A percentile compares a stretch with the other conserved stretches of the same genome.
These are phyloP conservation scores for Fusarium musae DNA, from an alignment of 2,329 filamentous ascomycete species.

Conservation along the genomic window DNA sequence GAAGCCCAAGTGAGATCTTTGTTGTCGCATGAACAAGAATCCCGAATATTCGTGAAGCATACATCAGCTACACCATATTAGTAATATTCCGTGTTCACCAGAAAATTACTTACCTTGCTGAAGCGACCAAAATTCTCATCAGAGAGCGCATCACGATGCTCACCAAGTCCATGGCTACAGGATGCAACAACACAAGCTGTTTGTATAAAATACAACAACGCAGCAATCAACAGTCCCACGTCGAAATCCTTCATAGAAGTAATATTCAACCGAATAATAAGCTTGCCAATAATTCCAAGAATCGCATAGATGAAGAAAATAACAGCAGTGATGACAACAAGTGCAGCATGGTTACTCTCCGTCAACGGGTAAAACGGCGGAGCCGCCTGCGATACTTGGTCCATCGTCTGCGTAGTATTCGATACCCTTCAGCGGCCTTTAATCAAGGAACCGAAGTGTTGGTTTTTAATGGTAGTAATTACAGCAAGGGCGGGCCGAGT, in stretches of 20 bases:
- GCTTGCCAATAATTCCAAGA: slow-evolving; percentile 32
- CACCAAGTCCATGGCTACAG: slow-evolving; percentile 28
- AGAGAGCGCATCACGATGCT: slow-evolving; percentile 17
- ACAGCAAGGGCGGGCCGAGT: background rate
- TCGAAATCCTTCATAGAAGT: slow-evolving; percentile 40
- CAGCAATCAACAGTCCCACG: slow-evolving; percentile 5
- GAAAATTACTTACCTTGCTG: slow-evolving; percentile 19
- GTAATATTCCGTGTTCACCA: background rate
- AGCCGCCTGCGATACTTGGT: slow-evolving; percentile 8
- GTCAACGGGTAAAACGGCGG: slow-evolving; percentile 39
- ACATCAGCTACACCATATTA: slow-evolving; percentile 34
- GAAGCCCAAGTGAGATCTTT: slow-evolving; percentile 37
- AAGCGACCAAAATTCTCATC: slow-evolving; percentile 11
- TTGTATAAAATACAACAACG: slow-evolving; percentile 32
- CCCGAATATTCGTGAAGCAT: slow-evolving; percentile 29
- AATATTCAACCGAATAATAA: slow-evolving; percentile 41
- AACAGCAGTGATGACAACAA: slow-evolving; percentile 36
- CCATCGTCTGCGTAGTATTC: slow-evolving; percentile 21
- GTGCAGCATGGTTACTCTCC: slow-evolving; percentile 34
- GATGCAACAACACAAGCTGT: slow-evolving; percentile 34
- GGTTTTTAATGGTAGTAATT: background rate
- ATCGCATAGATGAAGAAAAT: slow-evolving; percentile 39
- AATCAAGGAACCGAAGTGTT: background rate
- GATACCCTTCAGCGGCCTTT: background rate
- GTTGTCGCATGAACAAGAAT: slow-evolving; percentile 33